Conservation (phyloP, 345 rosid genomes). For the Angophora floribunda region DNA sequence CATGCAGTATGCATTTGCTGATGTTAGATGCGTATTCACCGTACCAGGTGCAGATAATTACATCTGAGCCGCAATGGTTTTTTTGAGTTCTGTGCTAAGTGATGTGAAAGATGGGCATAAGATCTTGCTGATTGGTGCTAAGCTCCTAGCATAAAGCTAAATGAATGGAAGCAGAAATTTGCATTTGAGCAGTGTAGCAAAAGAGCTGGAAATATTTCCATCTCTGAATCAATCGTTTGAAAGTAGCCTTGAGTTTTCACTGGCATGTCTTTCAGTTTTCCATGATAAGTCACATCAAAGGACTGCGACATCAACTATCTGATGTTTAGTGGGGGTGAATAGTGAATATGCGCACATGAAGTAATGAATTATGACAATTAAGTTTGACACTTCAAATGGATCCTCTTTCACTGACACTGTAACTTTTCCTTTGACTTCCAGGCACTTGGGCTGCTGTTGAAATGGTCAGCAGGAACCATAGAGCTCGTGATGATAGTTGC, state of each 20-base stretch:
- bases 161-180: neutral
- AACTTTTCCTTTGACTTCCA: slow-evolving; percentile 4
- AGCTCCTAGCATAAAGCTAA: neutral
- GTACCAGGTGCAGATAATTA: neutral
- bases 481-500: slow-evolving; percentile 9
- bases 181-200: neutral
- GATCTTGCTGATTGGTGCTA: neutral
- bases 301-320: neutral
- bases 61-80: neutral
- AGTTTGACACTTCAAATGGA: neutral
- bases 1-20: neutral
- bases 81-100: neutral
- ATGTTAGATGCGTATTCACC: neutral
- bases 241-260: neutral
- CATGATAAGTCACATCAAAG: neutral
- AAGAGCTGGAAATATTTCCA: neutral
- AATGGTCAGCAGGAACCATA: slow-evolving; percentile 10
- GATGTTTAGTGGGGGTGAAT: neutral
- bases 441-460: slow-evolving; percentile 20
- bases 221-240: neutral
- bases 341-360: neutral
- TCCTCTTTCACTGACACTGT: neutral
- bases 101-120: neutral
- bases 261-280: neutral
- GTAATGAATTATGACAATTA: neutral